Conservation (phyloP, 176 grass and related monocot species). For the Avena eriantha region DNA sequence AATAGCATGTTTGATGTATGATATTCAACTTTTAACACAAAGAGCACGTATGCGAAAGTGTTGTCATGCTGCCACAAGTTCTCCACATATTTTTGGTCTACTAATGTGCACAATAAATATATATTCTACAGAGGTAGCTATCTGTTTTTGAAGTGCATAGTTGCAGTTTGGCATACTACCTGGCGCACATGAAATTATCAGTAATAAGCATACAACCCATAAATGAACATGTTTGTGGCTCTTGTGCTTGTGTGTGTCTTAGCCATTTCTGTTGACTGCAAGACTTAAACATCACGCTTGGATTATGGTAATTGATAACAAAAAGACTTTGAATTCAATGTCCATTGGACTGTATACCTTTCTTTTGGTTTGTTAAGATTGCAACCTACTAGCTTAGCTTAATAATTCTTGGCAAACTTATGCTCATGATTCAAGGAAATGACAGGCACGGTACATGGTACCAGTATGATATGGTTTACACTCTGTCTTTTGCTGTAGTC, state of each 20-base stretch:
- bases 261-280: not conserved
- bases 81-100: slow-evolving; percentile 18
- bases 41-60: not conserved
- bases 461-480: not conserved
- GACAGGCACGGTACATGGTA: not conserved
- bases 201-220: not conserved
- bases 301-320: not conserved
- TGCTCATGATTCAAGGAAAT: not conserved
- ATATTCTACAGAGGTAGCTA: not conserved
- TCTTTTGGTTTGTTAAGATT: slow-evolving; percentile 1
- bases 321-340: not conserved
- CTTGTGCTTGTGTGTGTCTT: not conserved
- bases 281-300: not conserved
- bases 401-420: not conserved
- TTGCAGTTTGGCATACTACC: not conserved
- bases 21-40: not conserved
- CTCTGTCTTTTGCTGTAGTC: not conserved
- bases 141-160: not conserved
- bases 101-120: not conserved
- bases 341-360: slow-evolving; percentile 1
- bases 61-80: slow-evolving; percentile 24
- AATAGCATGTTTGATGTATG: not conserved
- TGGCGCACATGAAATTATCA: not conserved
- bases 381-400: not conserved
- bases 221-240: not conserved